Conservation (phyloP, 2,329 filamentous ascomycete genomes). For the Botryosphaeria dothidea region DNA sequence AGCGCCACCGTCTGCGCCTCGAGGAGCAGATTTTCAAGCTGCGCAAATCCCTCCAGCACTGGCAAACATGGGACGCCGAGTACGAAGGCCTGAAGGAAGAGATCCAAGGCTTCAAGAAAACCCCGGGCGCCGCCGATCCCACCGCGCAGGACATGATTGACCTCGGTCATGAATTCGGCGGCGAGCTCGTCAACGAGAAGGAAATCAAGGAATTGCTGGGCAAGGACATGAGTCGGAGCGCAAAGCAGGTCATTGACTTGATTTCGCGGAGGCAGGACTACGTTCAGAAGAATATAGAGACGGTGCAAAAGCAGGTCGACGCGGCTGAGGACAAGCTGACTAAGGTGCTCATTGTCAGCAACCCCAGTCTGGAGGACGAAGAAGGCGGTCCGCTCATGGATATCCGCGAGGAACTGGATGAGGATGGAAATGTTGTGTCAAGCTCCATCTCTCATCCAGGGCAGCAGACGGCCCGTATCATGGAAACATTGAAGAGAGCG, state of each 20-base stretch:
- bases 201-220: conserved; percentile 59
- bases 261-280: conserved; percentile 83
- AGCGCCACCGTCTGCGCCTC: conserved; percentile 72
- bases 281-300: conserved; percentile 76
- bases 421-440: conserved; percentile 79
- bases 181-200: conserved; percentile 63
- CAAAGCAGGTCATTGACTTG: conserved; percentile 65
- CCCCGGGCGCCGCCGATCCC: background rate
- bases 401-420: conserved; percentile 89
- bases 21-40: conserved; percentile 76
- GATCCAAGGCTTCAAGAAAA: conserved; percentile 56
- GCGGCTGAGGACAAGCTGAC: conserved; percentile 69
- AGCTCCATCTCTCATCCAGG: conserved; percentile 57
- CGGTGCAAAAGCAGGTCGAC: conserved; percentile 71
- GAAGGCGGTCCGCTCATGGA: conserved; percentile 79
- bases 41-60: conserved; percentile 75
- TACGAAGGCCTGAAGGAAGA: conserved; percentile 89
- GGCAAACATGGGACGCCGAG: conserved; percentile 88
- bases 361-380: conserved; percentile 65
- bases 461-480: conserved; percentile 65
- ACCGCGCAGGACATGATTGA: conserved; percentile 34
- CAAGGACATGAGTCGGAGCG: conserved; percentile 49
- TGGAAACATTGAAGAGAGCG: conserved; percentile 75
- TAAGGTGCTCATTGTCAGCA: conserved; percentile 60
- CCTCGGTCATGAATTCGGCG: conserved; percentile 61